A percentile compares a stretch with the other conserved stretches of the same genome.
Evolutionary conservation across 2,329 filamentous ascomycete species (phyloP).

Genomic region (Aspergillus proliferans): DNA sequence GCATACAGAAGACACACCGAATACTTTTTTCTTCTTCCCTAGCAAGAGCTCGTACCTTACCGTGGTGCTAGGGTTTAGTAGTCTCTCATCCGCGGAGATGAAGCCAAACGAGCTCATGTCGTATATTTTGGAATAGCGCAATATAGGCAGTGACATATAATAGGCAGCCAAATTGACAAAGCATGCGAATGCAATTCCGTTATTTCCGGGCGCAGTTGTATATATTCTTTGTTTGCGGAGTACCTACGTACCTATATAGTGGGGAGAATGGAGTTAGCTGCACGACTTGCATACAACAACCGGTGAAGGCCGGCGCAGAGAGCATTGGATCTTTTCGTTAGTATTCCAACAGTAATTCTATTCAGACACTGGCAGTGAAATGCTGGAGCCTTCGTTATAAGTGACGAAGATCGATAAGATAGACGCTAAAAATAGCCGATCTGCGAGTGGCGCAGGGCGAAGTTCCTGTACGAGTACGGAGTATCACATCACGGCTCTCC

Average conservation of each 20-base stretch:
- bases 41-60: neutral
- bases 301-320: neutral
- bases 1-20: neutral
- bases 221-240: too few relatives aligned
- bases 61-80: neutral
- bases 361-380: neutral
- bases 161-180: neutral
- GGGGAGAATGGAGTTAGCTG: too few relatives aligned
- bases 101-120: neutral
- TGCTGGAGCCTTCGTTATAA: neutral
- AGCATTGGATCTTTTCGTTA: neutral
- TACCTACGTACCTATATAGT: neutral
- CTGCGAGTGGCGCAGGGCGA: neutral
- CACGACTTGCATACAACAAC: too few relatives aligned
- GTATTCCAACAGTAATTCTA: neutral
- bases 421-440: neutral
- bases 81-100: neutral
- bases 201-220: too few relatives aligned
- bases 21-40: neutral
- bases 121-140: neutral
- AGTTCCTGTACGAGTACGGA: neutral
- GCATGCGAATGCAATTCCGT: neutral
- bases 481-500: neutral
- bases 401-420: neutral
- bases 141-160: neutral